Conservation (phyloP, 2,329 filamentous ascomycete species). For the Zopfia rhizophila region DNA sequence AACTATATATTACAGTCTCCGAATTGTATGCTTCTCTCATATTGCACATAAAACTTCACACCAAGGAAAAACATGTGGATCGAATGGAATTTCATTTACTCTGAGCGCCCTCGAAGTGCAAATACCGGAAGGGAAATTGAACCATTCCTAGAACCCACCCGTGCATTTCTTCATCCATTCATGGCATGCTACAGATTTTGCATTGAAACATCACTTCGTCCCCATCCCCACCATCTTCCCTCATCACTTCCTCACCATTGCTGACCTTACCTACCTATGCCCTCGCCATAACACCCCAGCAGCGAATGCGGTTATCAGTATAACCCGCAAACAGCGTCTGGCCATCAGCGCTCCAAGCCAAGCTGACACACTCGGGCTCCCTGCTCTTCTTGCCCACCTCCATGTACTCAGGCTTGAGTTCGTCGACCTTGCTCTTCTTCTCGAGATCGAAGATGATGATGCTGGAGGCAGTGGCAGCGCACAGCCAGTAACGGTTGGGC, state of each 20-base stretch:
- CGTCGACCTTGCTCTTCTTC: slow-evolving; percentile 99
- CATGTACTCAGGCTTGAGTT: slow-evolving; percentile 98
- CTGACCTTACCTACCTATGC: slow-evolving; percentile 46
- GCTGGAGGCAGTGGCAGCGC: slow-evolving; percentile 94
- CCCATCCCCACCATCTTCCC: slow-evolving; percentile 34
- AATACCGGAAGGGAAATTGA: slow-evolving; percentile 49
- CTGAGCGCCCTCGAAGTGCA: slow-evolving; percentile 55
- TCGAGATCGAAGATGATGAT: slow-evolving; percentile 99
- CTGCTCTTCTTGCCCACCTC: slow-evolving; percentile 98
- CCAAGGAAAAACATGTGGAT: slow-evolving; percentile 35
- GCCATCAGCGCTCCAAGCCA: slow-evolving; percentile 98
- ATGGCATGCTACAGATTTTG: slow-evolving; percentile 49
- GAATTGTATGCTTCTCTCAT: background rate
- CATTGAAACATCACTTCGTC: slow-evolving; percentile 51
- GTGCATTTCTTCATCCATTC: slow-evolving; percentile 37
- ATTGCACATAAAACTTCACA: too few species aligned
- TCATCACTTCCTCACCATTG: slow-evolving; percentile 20
- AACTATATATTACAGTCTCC: background rate
- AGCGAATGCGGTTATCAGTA: slow-evolving; percentile 87
- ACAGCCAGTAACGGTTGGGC: slow-evolving; percentile 99
- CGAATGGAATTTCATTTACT: slow-evolving; percentile 56
- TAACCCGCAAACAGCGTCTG: slow-evolving; percentile 99
- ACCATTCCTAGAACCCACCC: slow-evolving; percentile 47
- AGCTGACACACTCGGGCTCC: slow-evolving; percentile 96
- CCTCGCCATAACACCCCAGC: slow-evolving; percentile 56